These are phyloP conservation scores for Russula lepida DNA, from an alignment of 768 basidiomycete genomes.

Conservation along the genomic window DNA sequence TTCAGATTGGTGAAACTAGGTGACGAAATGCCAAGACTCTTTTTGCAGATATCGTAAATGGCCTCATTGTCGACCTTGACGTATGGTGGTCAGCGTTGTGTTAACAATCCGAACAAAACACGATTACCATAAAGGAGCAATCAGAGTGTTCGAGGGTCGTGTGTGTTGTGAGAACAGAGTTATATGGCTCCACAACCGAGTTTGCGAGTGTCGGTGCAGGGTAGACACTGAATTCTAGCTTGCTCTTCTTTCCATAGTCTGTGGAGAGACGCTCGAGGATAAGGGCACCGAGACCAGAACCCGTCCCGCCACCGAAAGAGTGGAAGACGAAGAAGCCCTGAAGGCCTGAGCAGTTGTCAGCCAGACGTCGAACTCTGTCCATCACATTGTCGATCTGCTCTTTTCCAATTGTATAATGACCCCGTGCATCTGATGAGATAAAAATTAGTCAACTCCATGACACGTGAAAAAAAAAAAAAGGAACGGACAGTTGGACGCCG, in stretches of 20 bases:
- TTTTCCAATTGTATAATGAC: conserved; percentile 98
- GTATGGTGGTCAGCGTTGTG: not conserved
- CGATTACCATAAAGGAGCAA: conserved; percentile 93
- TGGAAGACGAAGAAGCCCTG: conserved; percentile 99
- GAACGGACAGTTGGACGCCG: conserved; percentile 91
- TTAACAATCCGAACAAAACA: not conserved
- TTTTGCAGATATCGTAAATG: conserved; percentile 57
- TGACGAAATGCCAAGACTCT: conserved; percentile 47
- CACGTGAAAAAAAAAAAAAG: not conserved
- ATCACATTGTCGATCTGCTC: conserved; percentile 95
- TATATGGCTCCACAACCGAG: conserved; percentile 98
- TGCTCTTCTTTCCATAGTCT: conserved; percentile 99
- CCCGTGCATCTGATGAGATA: conserved; percentile 75
- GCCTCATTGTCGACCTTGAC: conserved; percentile 52
- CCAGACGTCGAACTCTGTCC: conserved; percentile 93
- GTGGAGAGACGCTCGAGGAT: conserved; percentile 94
- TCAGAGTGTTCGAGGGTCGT: conserved; percentile 99
- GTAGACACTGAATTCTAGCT: conserved; percentile 97
- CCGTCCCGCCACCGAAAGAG: conserved; percentile 99
- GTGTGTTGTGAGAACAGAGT: conserved; percentile 95
- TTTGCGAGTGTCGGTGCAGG: conserved; percentile 90
- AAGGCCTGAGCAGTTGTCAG: conserved; percentile 95
- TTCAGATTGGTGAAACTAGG: conserved; percentile 60
- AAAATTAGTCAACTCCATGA: not conserved
- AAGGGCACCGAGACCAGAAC: conserved; percentile 97